Base-by-base conservation (phyloP, 768 basidiomycete genomes). In the Lactarius deliciosus region DNA sequence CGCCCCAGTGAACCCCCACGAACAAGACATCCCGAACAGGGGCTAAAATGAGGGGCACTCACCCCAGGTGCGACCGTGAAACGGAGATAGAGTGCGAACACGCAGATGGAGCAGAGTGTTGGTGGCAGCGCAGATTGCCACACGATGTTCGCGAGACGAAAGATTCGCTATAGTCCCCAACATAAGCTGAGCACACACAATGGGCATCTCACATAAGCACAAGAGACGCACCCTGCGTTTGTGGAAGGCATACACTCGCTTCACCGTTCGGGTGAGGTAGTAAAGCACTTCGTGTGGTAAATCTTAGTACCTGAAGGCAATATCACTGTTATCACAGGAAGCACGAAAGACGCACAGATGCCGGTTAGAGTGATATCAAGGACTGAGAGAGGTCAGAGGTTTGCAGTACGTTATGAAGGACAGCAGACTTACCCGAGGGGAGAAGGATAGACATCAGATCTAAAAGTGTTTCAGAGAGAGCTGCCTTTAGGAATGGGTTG, bases 121-220 rank as follows among this genome's bases (percentile, higher is more conserved):
- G 66, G 66, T 28, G 57, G 61, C 22, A 67, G 15, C 2, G 66
- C 66, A 1, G 66, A 57, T 55, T 63, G 57, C 66, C 61, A 67
- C 34, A 60, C 40, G 22, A 55, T 28, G 16, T 32, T 34, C 30
- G 57, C 63, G 32, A 67, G 50, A 45, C 41, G 32, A 32, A 55
- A 34, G 22, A 67, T 1, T 45, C 57, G 57, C 66, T 67, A 32
- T 3, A 53, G 10, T 28, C 16, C 8, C 2, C n/a, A 10, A 22
- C 28, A 41, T 25, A 43, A 40, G 30, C 11, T 66, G 36, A 62
- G 55, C 18, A 20, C 43, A 38, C 16, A 25, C 36, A 13, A 58
- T 11, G 1, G 25, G 28, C 9, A 13, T 16, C 22, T 16, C 4
- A 5, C 5, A 22, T 50, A 7, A 30, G n/a, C 5, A 18, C 43